Conservation (phyloP, 2,329 filamentous ascomycete species). For the Fusarium pseudocircinatum region DNA sequence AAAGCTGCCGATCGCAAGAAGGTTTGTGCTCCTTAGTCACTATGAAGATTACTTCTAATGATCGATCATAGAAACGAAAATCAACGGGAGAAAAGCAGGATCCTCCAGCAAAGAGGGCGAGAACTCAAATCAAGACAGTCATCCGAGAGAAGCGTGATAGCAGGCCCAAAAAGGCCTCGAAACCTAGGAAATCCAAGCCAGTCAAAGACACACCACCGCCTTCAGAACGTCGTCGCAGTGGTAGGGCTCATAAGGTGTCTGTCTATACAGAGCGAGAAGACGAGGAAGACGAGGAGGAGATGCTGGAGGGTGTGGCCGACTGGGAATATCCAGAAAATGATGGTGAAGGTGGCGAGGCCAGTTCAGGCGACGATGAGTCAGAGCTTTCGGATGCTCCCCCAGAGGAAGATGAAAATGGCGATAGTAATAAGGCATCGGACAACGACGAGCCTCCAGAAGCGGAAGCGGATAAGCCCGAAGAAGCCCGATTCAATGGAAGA, state of each 20-base stretch:
- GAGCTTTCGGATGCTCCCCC: slow-evolving; percentile 38
- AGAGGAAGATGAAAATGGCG: slow-evolving; percentile 16
- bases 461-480: slow-evolving; percentile 32
- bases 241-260: slow-evolving; percentile 59
- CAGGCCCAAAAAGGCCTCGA: slow-evolving; percentile 49
- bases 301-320: slow-evolving; percentile 68
- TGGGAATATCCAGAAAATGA: slow-evolving; percentile 61
- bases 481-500: slow-evolving; percentile 41
- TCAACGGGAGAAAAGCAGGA: slow-evolving; percentile 60
- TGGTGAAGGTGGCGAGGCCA: slow-evolving; percentile 32
- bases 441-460: slow-evolving; percentile 26
- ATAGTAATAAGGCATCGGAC: slow-evolving; percentile 22
- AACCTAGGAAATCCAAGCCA: slow-evolving; percentile 43
- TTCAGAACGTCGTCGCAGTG: slow-evolving; percentile 65
- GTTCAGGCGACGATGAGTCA: slow-evolving; percentile 29
- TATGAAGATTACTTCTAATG: slow-evolving; percentile 36
- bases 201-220: slow-evolving; percentile 47
- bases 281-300: slow-evolving; percentile 68
- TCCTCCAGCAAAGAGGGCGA: slow-evolving; percentile 52
- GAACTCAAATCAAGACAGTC: slow-evolving; percentile 50
- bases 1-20: slow-evolving; percentile 77
- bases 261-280: slow-evolving; percentile 67
- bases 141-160: slow-evolving; percentile 49
- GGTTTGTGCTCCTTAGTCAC: slow-evolving; percentile 49
- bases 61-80: slow-evolving; percentile 63